Base-by-base conservation (phyloP, 2,329 filamentous ascomycete genomes). In the Aspergillus pseudoglaucus region DNA sequence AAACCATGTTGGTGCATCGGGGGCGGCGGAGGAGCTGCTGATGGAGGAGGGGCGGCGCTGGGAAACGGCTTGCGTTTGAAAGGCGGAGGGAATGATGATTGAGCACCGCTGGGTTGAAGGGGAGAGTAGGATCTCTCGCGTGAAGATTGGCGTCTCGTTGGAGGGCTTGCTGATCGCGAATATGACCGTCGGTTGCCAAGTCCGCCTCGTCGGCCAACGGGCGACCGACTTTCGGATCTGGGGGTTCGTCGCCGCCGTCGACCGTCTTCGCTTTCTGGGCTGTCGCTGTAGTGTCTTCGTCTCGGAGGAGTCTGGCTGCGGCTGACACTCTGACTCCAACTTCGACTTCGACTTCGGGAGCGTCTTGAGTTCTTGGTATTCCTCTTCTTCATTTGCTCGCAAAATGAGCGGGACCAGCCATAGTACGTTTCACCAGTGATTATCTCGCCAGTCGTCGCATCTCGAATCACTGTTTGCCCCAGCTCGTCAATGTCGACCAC, bases 401-500 rank as follows among this genome's bases (percentile, higher is more conserved):
- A 94, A 57, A 95, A 93, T 1, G 75, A 74, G 35, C 80, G 78
- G 4, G 88, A 91, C 90, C 90, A 95, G 51, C 89, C 90, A 62
- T 94, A 94, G 65, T 94, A 94, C 1, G 86, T 88, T 53, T 88
- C 83, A 1, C 83, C 84, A 6, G 77, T 75, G 6, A 83, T 63
- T 2, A 84, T 69, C 2, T 85, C 80, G 0, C 83, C 83, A 0
- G 80, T 85, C n/a, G 80, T 70, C 55, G 84, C 81, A 56, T 89
- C 82, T 2, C 80, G 65, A 15, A 83, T 70, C 45, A 88, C 73
- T 14, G 77, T 70, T 62, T 93, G 85, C 9, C 88, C 89, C 49
- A 93, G 74, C 54, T 85, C 82, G 60, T 88, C 85, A n/a, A 91
- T 71, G 53, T 88, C 83, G n/a, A 75, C 67, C 4, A 75, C 62